Evolutionary conservation across 169 alveolate species (phyloP).

Genomic region (Plasmodium cynomolgi): DNA sequence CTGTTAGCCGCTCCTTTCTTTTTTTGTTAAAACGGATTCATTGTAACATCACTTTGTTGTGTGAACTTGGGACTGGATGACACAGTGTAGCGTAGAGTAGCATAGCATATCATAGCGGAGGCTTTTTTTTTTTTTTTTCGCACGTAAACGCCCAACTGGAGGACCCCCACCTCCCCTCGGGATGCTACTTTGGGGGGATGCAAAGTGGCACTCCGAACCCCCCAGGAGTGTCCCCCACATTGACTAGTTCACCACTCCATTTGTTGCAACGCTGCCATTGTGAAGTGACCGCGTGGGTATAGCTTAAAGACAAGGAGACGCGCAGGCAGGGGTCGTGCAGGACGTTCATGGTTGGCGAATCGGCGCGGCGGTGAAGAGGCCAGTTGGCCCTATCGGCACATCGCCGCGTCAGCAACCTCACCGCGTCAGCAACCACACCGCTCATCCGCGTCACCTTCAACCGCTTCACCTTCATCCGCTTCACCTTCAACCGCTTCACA

Average conservation of each 20-base stretch:
- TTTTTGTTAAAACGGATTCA: conserved; percentile 3
- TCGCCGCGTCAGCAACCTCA: background rate
- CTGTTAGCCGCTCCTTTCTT: background rate
- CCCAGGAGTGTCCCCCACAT: background rate
- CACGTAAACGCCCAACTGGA: background rate
- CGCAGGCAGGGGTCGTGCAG: background rate
- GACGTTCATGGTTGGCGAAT: background rate
- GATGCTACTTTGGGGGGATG: background rate
- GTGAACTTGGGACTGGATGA: background rate
- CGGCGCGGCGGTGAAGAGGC: background rate
- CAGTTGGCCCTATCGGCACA: background rate
- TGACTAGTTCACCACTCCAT: background rate
- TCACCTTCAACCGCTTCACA: background rate
- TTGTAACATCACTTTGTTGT: background rate
- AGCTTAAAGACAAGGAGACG: background rate
- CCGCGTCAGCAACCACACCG: too few species aligned
- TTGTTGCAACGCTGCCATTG: background rate
- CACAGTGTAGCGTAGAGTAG: background rate
- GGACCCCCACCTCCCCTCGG: background rate
- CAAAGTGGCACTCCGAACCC: background rate
- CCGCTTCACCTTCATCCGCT: background rate
- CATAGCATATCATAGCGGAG: background rate
- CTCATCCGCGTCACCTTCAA: background rate
- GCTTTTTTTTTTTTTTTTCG: background rate
- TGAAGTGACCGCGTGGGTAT: background rate